Evolutionary conservation across 352 stramenopile genomes (phyloP), one percentile per base, ranked within the genome.

Genomic region (Chrysophaeum taylorii): DNA sequence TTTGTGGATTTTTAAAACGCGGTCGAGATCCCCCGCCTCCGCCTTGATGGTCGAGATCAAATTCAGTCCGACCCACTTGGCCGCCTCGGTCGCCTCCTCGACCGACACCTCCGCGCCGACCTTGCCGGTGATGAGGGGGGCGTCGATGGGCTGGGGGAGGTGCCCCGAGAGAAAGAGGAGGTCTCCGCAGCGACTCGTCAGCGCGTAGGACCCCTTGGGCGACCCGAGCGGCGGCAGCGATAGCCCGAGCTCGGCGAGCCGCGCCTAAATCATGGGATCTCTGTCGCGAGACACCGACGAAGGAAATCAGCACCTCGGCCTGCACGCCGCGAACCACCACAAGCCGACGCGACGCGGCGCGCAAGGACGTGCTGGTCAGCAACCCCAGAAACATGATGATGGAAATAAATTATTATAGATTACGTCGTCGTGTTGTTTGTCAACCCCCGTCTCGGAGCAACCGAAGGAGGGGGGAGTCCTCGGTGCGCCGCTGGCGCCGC

Each of bases 1-100:
- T 86, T 97, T 98, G 36, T 97, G 89, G 60, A 98, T 82, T 71
- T 89, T 84, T 78, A 90, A 92, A 68, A 98, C 85, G 67, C 89
- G 85, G 80, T 96, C 91, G 61, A 97, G 82, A 78, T 97, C 90
- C 45, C 88, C 88, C 42, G 93, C 73, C 78, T 83, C 81, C 84
- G 82, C 80, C 79, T 96, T 91, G 69, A 97, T 78, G 12, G 91
- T 96, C 41, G 87, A 87, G 41, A 94, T 80, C 50, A 96, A 76
- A 75, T 89, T 94, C 25, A 96, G 82, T 53, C 87, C 90, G 73
- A 91, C 83, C 76, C 87, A 82, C 73, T 91, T 82, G 7, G 91
- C 90, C 36, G 88, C 90, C 50, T 93, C 85, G 78, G 95, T 95
- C 42, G 83, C 91, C 75, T 96, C 70, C 73, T 96, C 88, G 0